Evolutionary conservation across 2,329 filamentous ascomycete species (phyloP).

Genomic region (Epichloe sp.): DNA sequence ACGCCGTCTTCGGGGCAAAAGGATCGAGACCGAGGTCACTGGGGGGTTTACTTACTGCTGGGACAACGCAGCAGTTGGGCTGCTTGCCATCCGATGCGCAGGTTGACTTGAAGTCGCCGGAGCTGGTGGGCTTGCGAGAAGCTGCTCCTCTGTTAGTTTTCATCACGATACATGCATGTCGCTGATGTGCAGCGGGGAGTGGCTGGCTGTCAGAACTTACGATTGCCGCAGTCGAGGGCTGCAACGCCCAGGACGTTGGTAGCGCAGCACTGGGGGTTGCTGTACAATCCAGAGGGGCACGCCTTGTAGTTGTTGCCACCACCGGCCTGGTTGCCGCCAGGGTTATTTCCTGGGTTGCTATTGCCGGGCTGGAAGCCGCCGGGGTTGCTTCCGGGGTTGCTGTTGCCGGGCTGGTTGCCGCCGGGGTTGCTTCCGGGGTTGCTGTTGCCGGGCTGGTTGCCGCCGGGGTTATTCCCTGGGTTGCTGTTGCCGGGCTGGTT

Average conservation of each 20-base stretch:
- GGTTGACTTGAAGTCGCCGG: slow-evolving; percentile 1
- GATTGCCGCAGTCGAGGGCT: slow-evolving; percentile 5
- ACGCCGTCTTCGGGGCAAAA: too few relatives aligned
- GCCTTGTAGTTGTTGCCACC: not conserved
- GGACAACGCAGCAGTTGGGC: slow-evolving; percentile 8
- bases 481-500: not conserved
- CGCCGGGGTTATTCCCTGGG: not conserved
- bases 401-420: not conserved
- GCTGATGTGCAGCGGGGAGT: not conserved
- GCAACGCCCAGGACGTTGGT: slow-evolving; percentile 3
- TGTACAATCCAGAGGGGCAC: slow-evolving; percentile 4
- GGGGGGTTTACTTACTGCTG: slow-evolving; percentile 4
- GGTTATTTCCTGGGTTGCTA: not conserved
- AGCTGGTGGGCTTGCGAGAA: not conserved
- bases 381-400: not conserved
- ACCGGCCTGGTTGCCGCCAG: not conserved
- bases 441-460: not conserved
- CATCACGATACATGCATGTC: not conserved
- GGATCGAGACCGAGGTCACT: not conserved
- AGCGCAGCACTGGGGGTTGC: slow-evolving; percentile 8
- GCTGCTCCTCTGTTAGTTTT: slow-evolving; percentile 1
- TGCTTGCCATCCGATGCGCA: slow-evolving; percentile 1
- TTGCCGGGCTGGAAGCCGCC: not conserved
- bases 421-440: not conserved
- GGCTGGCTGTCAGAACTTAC: slow-evolving; percentile 3